Evolutionary conservation across 306 rosid species (phyloP), one percentile per base, ranked within the genome.

Genomic region (Ceratonia siliqua): DNA sequence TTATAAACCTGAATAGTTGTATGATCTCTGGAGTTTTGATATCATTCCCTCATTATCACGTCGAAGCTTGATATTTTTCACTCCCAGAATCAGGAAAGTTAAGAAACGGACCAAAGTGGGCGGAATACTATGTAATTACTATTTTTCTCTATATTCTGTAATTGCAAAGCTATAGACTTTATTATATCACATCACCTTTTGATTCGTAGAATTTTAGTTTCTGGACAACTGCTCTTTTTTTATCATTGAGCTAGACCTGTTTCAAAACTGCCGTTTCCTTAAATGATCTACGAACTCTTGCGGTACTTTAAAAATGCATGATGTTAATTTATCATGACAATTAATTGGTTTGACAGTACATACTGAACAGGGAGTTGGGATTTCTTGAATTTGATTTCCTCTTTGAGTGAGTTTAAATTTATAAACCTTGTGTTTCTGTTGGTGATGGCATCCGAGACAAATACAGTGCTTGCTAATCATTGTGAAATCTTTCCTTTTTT

Each of bases 301-400:
- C 2, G 52, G 15, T 36, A 27, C 48, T 74, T 46, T 54, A n/a
- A 53, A 13, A 2, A n/a, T 74, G 30, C 54, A 32, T 49, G 30
- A 5, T 32, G 27, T 39, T 6, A 49, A 18, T 58, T 66, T 80
- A 17, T n/a, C 13, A 48, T 68, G 22, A 25, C 56, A 55, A 39
- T 25, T 71, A 38, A 46, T 64, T 25, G 12, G 28, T 32, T 58
- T 39, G 39, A 12, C 53, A 30, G 15, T 75, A 15, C 35, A 35
- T 70, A 13, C 45, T 45, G 28, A 63, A 28, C 42, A 8, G 11
- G 17, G 52, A 39, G 17, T 24, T 54, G 43, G 22, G 33, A 33
- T 58, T 50, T 32, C 2, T 57, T 66, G 50, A 14, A 57, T 82
- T 52, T 72, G 50, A 17, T 55, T 76, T 27, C 39, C 41, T 64